A percentile compares a stretch with the other conserved stretches of the same genome.
Conservation (phyloP, 768 basidiomycete species). For the Amanita pallidorosea region DNA sequence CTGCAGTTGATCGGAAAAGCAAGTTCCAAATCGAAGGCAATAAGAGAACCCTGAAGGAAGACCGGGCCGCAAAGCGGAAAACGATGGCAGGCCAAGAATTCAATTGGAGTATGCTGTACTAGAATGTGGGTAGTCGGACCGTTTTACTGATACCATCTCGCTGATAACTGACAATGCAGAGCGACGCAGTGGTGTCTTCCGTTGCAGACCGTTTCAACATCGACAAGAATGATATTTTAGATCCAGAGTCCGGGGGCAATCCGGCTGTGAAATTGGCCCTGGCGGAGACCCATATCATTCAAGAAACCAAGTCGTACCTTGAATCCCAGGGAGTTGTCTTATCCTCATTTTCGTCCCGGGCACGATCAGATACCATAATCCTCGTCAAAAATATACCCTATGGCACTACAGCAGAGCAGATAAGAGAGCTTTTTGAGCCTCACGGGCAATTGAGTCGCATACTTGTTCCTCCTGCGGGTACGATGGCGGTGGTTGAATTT, state of each 20-base stretch:
- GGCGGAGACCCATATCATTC: constrained; percentile 93
- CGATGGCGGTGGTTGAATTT: constrained; percentile 87
- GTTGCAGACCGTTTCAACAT: constrained; percentile 85
- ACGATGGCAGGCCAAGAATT: constrained; percentile 66
- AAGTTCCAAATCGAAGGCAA: constrained; percentile 29
- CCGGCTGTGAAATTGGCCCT: constrained; percentile 92
- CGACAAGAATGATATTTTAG: constrained; percentile 79
- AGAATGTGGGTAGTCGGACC: constrained; percentile 70
- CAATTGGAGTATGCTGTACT: constrained; percentile 91
- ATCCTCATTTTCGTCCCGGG: constrained; percentile 40
- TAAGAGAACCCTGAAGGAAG: constrained; percentile 48
- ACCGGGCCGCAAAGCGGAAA: constrained; percentile 54
- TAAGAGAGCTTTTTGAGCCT: constrained; percentile 69
- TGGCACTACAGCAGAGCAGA: constrained; percentile 64
- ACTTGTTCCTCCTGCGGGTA: constrained; percentile 85
- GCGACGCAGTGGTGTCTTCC: constrained; percentile 87
- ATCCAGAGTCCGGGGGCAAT: constrained; percentile 63
- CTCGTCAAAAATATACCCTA: constrained; percentile 97
- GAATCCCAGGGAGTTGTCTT: constrained; percentile 66
- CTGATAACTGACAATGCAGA: constrained; percentile 32
- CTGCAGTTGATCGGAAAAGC: constrained; percentile 61
- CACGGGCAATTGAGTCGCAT: constrained; percentile 66
- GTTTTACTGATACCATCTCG: neutral
- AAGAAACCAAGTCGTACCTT: constrained; percentile 87
- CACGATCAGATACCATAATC: constrained; percentile 69